Evolutionary conservation across 805 yeast genomes (phyloP).

Genomic region (Kockiozyma suomiensis): DNA sequence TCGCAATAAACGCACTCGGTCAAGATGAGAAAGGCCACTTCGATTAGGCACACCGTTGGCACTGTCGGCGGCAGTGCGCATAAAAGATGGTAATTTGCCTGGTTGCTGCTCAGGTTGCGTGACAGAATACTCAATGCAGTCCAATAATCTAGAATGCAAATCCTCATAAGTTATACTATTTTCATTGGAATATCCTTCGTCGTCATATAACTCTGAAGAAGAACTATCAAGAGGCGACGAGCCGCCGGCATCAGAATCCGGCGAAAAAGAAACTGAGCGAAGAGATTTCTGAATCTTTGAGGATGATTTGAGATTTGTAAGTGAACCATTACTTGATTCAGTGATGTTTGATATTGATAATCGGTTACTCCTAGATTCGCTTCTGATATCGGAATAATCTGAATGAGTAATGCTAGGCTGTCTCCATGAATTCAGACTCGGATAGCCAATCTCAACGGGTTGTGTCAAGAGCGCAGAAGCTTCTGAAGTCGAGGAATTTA

Average conservation of each 20-base stretch:
- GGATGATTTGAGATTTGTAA: neutral
- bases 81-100: neutral
- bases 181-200: neutral
- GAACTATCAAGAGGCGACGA: neutral
- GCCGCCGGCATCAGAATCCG: neutral
- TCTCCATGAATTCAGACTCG: neutral
- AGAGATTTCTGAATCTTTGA: neutral
- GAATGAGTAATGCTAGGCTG: neutral
- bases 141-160: neutral
- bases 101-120: neutral
- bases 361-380: neutral
- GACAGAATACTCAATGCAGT: neutral
- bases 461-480: neutral
- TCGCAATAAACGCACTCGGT: constrained; percentile 3
- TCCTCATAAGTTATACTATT: neutral
- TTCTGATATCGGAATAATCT: neutral
- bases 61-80: neutral
- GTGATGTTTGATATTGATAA: constrained; percentile 3
- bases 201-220: neutral
- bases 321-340: neutral
- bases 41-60: neutral
- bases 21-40: neutral
- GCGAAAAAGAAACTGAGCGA: neutral
- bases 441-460: neutral
- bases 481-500: neutral